Evolutionary conservation across 768 basidiomycete species (phyloP).

Genomic region (Tubosaeta brunneosetosa): DNA sequence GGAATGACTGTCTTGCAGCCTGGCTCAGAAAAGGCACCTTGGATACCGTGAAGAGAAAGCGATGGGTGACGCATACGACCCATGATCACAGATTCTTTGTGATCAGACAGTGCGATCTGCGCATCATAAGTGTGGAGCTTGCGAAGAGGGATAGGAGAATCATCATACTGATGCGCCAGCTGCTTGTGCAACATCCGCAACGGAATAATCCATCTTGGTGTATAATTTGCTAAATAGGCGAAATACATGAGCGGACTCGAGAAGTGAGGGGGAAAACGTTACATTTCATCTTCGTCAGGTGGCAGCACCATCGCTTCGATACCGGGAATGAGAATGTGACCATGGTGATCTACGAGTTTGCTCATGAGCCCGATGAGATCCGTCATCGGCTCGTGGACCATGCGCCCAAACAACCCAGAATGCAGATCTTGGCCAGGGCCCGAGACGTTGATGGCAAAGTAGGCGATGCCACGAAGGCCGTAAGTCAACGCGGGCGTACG

Average conservation of each 20-base stretch:
- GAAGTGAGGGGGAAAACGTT: slow-evolving; percentile 14
- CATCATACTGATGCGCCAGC: slow-evolving; percentile 55
- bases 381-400: slow-evolving; percentile 90
- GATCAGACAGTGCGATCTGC: slow-evolving; percentile 61
- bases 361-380: slow-evolving; percentile 82
- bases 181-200: slow-evolving; percentile 67
- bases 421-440: slow-evolving; percentile 89
- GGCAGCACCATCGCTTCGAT: slow-evolving; percentile 79
- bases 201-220: slow-evolving; percentile 65
- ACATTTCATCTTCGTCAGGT: slow-evolving; percentile 71
- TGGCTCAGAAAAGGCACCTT: slow-evolving; percentile 84
- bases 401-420: slow-evolving; percentile 81
- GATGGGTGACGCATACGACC: slow-evolving; percentile 89
- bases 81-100: slow-evolving; percentile 83
- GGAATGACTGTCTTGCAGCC: slow-evolving; percentile 95
- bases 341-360: slow-evolving; percentile 73
- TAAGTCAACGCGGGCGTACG: slow-evolving; percentile 81
- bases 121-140: background rate
- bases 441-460: slow-evolving; percentile 76
- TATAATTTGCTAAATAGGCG: slow-evolving; percentile 53
- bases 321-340: slow-evolving; percentile 86
- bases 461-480: slow-evolving; percentile 82
- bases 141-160: background rate
- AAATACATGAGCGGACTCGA: background rate
- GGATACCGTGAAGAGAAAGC: slow-evolving; percentile 91